A percentile compares a stretch with the other conserved stretches of the same genome.
These are phyloP conservation scores for Vigna trinervia DNA, from an alignment of 306 rosid genomes.

Conservation along the genomic window DNA sequence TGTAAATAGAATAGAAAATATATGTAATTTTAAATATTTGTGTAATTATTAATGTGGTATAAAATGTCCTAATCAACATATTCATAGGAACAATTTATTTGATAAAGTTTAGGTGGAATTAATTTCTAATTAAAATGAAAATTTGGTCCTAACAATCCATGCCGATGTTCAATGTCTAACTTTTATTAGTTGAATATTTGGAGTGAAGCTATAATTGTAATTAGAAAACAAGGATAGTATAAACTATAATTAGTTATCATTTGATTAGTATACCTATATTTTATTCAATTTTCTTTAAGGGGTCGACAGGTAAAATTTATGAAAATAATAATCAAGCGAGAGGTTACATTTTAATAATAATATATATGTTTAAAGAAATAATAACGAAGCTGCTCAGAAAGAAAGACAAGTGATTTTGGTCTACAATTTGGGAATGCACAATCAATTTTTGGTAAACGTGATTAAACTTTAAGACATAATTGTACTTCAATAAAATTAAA, in stretches of 20 bases:
- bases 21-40: background rate
- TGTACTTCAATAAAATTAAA: too few species aligned
- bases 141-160: background rate
- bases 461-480: too few species aligned
- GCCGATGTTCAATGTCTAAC: background rate
- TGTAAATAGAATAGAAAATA: background rate
- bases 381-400: background rate
- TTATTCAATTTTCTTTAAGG: background rate
- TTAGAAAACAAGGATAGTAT: background rate
- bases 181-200: background rate
- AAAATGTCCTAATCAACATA: background rate
- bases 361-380: background rate
- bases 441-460: background rate
- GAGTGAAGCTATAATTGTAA: background rate
- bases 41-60: background rate
- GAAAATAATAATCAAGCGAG: background rate
- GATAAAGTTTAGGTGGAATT: background rate
- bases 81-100: background rate
- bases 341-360: background rate
- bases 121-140: background rate
- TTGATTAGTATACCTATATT: background rate
- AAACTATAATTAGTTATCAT: background rate
- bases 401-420: background rate
- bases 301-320: background rate
- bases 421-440: background rate